Evolutionary conservation across 441 rosid species (phyloP).

Genomic region (Pelargonium myrrhifolium): DNA sequence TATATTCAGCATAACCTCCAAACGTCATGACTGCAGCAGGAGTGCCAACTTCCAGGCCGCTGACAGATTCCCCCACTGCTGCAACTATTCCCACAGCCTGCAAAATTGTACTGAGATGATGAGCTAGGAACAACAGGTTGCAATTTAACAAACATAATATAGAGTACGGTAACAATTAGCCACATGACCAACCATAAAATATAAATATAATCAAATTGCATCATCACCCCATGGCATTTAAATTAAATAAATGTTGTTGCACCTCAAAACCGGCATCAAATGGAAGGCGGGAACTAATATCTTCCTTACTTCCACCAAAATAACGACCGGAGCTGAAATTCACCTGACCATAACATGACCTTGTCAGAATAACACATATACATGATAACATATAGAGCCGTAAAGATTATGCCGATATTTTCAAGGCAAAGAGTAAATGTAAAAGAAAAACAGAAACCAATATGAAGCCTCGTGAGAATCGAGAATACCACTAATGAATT

Average conservation of each 20-base stretch:
- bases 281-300: conserved; percentile 54
- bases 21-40: conserved; percentile 91
- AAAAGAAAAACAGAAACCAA: conserved; percentile 5
- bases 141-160: neutral
- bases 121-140: neutral
- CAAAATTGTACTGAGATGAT: conserved; percentile 18
- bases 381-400: neutral
- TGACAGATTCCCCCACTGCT: conserved; percentile 78
- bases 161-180: conserved; percentile 3
- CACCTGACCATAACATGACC: conserved; percentile 40
- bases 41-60: conserved; percentile 67
- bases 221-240: conserved; percentile 8
- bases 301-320: conserved; percentile 42
- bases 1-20: conserved; percentile 88
- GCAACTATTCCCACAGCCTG: conserved; percentile 93
- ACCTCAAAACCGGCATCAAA: conserved; percentile 99
- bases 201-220: conserved; percentile 15
- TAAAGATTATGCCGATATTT: neutral
- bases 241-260: conserved; percentile 5
- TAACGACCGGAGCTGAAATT: conserved; percentile 97
- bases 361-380: conserved; percentile 7
- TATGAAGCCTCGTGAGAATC: neutral
- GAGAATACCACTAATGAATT: neutral
- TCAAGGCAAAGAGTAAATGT: neutral
- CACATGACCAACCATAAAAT: conserved; percentile 13